These are phyloP conservation scores for Pichia californica DNA, from an alignment of 805 yeast genomes.

Conservation along the genomic window DNA sequence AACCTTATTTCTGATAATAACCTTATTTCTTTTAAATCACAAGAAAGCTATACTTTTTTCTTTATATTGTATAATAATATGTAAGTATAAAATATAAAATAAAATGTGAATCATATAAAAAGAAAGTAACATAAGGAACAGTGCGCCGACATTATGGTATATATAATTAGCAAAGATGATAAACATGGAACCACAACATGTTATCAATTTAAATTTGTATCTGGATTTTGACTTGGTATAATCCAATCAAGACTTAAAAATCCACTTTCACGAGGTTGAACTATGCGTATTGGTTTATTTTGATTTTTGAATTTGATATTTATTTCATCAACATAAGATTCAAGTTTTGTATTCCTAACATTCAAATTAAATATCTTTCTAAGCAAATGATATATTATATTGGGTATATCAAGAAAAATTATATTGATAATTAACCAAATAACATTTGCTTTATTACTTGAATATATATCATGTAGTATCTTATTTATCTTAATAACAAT, in stretches of 20 bases:
- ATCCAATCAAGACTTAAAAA: conserved; percentile 53
- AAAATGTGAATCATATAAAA: too few relatives aligned
- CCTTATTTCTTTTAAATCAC: too few relatives aligned
- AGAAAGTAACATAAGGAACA: too few relatives aligned
- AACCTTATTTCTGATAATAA: too few relatives aligned
- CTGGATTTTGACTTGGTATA: conserved; percentile 34
- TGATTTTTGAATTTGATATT: conserved; percentile 24
- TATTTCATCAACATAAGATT: conserved; percentile 31
- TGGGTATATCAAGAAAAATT: conserved; percentile 19
- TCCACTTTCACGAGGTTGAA: conserved; percentile 48
- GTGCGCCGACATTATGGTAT: too few relatives aligned
- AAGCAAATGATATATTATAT: conserved; percentile 35
- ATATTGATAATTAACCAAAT: conserved; percentile 34
- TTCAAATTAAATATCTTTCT: conserved; percentile 28
- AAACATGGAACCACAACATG: too few relatives aligned
- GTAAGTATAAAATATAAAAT: too few relatives aligned
- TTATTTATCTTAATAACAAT: conserved; percentile 42
- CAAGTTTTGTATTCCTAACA: conserved; percentile 30
- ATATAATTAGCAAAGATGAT: too few relatives aligned
- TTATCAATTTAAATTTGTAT: too few relatives aligned
- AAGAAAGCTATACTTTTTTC: too few relatives aligned
- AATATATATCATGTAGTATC: conserved; percentile 33
- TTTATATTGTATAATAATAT: too few relatives aligned
- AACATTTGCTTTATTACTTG: conserved; percentile 22
- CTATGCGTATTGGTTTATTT: conserved; percentile 30